phyloP scores from a whole-genome alignment of 305 asterid species.

The Lippia alba region DNA sequence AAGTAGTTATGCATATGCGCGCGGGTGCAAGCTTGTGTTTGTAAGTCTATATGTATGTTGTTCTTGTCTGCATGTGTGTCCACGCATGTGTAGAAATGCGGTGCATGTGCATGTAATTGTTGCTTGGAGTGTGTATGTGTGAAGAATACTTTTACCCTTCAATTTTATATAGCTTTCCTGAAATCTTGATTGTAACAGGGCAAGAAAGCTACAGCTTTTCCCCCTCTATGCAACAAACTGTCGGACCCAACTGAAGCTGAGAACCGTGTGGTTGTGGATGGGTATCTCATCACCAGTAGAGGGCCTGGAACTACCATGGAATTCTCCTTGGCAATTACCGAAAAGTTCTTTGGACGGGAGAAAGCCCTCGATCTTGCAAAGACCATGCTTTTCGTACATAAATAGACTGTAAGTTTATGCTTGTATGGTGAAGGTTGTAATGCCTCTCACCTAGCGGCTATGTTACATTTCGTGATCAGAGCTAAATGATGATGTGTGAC shows the following conservation, averaged over 20 bases:
- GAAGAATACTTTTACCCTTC: too few species aligned
- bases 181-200: conserved; percentile 54
- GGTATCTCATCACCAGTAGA: conserved; percentile 85
- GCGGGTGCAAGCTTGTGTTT: too few species aligned
- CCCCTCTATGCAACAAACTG: conserved; percentile 80
- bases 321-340: conserved; percentile 73
- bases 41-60: too few species aligned
- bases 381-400: conserved; percentile 61
- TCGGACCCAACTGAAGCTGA: conserved; percentile 79
- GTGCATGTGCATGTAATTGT: too few species aligned
- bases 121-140: too few species aligned
- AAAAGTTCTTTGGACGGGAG: conserved; percentile 72
- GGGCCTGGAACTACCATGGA: conserved; percentile 98
- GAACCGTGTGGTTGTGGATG: conserved; percentile 85
- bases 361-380: conserved; percentile 76
- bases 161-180: too few species aligned
- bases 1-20: too few species aligned
- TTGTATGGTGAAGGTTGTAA: conserved; percentile 16
- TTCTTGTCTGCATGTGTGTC: too few species aligned
- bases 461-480: conserved; percentile 2
- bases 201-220: conserved; percentile 94
- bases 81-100: too few species aligned
- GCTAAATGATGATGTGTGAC: conserved; percentile 6
- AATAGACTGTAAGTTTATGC: conserved; percentile 21
- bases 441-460: conserved; percentile 11